Evolutionary conservation across 2,329 filamentous ascomycete species (phyloP).

Genomic region (Penicillium aurantiogriseum): DNA sequence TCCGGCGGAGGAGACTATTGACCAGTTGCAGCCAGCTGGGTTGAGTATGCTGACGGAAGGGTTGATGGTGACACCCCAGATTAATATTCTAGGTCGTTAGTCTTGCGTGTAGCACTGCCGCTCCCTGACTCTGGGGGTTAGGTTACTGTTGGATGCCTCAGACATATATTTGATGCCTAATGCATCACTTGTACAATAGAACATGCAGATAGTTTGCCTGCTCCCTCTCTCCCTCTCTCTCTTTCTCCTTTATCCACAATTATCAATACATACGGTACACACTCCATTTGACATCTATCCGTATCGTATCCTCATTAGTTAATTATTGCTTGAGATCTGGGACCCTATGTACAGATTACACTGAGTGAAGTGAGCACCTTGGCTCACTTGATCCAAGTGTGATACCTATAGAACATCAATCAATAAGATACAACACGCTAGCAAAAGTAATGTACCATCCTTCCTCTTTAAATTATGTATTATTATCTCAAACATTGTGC

Average conservation of each 20-base stretch:
- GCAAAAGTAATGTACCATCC: too few relatives aligned
- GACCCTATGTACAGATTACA: not conserved
- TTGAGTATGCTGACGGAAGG: constrained; percentile 29
- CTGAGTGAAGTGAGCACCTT: not conserved
- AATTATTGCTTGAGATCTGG: not conserved
- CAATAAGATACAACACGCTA: not conserved
- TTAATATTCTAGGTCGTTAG: constrained; percentile 26
- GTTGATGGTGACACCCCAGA: constrained; percentile 30
- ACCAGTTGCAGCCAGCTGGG: constrained; percentile 40
- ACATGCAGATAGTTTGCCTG: too few relatives aligned
- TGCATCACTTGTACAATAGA: too few relatives aligned
- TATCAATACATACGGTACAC: too few relatives aligned
- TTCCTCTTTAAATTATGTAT: not conserved
- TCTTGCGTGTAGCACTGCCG: not conserved
- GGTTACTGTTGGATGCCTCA: not conserved
- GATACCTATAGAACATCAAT: not conserved
- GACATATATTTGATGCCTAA: too few relatives aligned
- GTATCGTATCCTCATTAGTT: not conserved
- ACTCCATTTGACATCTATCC: too few relatives aligned
- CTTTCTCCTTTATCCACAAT: too few relatives aligned
- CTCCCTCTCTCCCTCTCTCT: too few relatives aligned
- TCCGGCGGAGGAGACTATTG: constrained; percentile 36
- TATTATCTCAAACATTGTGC: not conserved
- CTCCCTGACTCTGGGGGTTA: not conserved
- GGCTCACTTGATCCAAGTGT: not conserved